phyloP scores from a whole-genome alignment of 176 grass and related monocot genomes.

The Leersia perrieri region DNA sequence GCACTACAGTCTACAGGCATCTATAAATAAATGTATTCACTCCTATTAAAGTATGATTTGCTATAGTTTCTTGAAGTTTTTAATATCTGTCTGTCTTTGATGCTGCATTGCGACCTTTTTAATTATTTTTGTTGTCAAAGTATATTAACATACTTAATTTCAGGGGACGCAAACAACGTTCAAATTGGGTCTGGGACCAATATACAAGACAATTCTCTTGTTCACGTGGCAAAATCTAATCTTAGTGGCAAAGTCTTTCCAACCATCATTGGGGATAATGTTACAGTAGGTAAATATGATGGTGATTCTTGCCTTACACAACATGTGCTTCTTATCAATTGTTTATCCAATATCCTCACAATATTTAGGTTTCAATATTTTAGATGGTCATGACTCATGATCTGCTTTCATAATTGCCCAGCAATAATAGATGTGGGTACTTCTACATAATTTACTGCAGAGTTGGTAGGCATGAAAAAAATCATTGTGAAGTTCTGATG shows the following conservation, averaged over 20 bases:
- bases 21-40: neutral
- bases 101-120: neutral
- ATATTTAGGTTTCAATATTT: neutral
- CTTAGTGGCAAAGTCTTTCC: conserved; percentile 88
- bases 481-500: conserved; percentile 4
- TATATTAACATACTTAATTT: conserved; percentile 23
- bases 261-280: conserved; percentile 84
- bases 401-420: conserved; percentile 9
- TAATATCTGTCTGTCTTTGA: conserved; percentile 1
- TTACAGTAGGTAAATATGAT: conserved; percentile 76
- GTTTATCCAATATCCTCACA: neutral
- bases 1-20: conserved; percentile 4
- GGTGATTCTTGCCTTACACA: neutral
- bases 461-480: neutral
- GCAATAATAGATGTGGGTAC: neutral
- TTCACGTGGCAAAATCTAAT: conserved; percentile 98
- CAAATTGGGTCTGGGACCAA: conserved; percentile 87
- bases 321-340: neutral
- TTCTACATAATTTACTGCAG: neutral
- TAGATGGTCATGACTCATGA: neutral
- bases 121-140: conserved; percentile 3
- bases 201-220: conserved; percentile 95
- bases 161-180: conserved; percentile 83
- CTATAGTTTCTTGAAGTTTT: neutral
- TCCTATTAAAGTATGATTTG: conserved; percentile 3